A percentile compares a stretch with the other conserved stretches of the same genome.
Evolutionary conservation across 2,329 filamentous ascomycete genomes (phyloP).

Genomic region (Onygenales sp.): DNA sequence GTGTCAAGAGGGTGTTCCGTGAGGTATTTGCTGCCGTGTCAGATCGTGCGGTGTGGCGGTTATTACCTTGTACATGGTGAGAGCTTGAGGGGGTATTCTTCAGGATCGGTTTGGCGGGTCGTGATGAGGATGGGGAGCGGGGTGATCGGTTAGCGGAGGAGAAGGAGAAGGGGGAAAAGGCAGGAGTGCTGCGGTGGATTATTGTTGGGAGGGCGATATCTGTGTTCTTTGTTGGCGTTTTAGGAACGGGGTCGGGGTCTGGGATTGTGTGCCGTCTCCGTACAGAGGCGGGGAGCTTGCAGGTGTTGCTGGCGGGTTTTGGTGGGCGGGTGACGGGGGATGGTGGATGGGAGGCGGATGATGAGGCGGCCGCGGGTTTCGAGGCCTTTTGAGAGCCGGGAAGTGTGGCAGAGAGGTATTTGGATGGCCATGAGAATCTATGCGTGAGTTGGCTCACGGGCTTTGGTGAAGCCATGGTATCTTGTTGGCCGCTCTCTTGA

Average conservation of each 20-base stretch:
- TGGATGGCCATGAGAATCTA: not conserved
- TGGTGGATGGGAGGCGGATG: not conserved
- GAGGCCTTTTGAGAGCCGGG: not conserved
- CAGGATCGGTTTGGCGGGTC: not conserved
- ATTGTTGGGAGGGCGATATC: not conserved
- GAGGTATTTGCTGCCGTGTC: conserved; percentile 5
- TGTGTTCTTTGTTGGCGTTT: conserved; percentile 1
- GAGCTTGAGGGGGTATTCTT: not conserved
- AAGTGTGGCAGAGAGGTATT: not conserved
- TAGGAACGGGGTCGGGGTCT: not conserved
- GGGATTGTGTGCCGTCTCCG: not conserved
- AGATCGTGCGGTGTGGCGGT: not conserved
- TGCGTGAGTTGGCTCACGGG: not conserved
- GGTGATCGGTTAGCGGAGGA: not conserved
- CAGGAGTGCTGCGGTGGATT: not conserved
- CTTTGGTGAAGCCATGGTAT: not conserved
- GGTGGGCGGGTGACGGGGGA: not conserved
- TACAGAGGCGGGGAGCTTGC: not conserved
- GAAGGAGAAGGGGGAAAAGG: not conserved
- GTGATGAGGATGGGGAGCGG: no score
- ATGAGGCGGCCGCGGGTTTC: not conserved
- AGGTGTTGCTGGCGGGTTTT: not conserved
- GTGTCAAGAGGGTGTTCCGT: conserved; percentile 3
- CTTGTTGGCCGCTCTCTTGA: not conserved
- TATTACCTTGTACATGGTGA: not conserved